Conservation (phyloP, 1,139 yeast species). For the Geotrichum europaeum region DNA sequence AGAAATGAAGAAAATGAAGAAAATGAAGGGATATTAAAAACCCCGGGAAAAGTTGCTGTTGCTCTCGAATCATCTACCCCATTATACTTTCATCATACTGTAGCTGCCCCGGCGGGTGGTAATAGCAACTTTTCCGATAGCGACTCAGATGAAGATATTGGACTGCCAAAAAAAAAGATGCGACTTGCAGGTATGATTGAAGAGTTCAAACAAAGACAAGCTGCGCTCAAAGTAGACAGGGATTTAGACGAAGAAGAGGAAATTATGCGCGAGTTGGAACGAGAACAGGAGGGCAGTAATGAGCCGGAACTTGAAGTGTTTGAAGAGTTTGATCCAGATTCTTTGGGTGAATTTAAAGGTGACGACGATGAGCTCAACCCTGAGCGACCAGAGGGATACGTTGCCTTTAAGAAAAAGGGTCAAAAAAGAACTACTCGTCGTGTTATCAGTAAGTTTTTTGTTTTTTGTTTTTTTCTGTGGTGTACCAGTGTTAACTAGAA, state of each 20-base stretch:
- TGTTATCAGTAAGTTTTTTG: slow-evolving; percentile 44
- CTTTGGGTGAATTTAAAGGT: slow-evolving; percentile 18
- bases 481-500: slow-evolving; percentile 22
- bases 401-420: slow-evolving; percentile 37
- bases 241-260: slow-evolving; percentile 19
- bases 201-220: slow-evolving; percentile 12
- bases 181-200: slow-evolving; percentile 19
- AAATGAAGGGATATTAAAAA: background rate
- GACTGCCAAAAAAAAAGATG: slow-evolving; percentile 12
- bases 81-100: slow-evolving; percentile 11
- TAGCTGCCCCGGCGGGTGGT: background rate
- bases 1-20: background rate
- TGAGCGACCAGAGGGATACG: slow-evolving; percentile 14
- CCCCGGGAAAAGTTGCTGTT: background rate
- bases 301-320: slow-evolving; percentile 15
- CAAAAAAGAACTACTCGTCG: slow-evolving; percentile 62
- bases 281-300: slow-evolving; percentile 25
- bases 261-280: slow-evolving; percentile 24
- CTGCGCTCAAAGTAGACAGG: slow-evolving; percentile 12
- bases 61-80: slow-evolving; percentile 12
- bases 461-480: slow-evolving; percentile 23
- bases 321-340: slow-evolving; percentile 17
- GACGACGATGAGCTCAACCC: slow-evolving; percentile 16
- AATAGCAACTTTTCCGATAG: background rate
- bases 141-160: slow-evolving; percentile 14